Evolutionary conservation across 768 basidiomycete species (phyloP).

Genomic region (Mycena epipterygia): DNA sequence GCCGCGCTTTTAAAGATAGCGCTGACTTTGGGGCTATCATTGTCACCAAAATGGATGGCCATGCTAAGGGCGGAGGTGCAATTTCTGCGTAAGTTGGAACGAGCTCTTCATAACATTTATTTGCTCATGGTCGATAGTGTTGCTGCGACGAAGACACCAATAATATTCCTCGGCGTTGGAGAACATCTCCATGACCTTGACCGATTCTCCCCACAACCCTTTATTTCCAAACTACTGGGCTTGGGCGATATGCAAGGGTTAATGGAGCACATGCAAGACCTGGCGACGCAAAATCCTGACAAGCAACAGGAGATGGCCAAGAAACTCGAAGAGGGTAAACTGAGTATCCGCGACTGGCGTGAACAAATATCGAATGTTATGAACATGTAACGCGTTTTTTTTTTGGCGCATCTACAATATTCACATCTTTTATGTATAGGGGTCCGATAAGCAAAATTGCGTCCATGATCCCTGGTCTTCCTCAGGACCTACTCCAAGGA

Average conservation of each 20-base stretch:
- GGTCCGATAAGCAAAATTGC: conserved; percentile 99
- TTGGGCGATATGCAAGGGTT: conserved; percentile 97
- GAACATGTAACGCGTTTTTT: conserved; percentile 81
- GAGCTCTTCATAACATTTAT: neutral
- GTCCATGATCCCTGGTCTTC: conserved; percentile 98
- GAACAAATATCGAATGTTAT: conserved; percentile 98
- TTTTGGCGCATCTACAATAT: conserved; percentile 17
- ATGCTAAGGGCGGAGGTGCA: conserved; percentile 98
- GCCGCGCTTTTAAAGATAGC: conserved; percentile 96
- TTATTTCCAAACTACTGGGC: conserved; percentile 96
- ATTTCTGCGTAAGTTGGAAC: conserved; percentile 89
- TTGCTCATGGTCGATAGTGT: conserved; percentile 67
- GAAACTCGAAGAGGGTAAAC: conserved; percentile 96
- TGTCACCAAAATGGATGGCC: conserved; percentile 99
- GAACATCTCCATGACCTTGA: conserved; percentile 99
- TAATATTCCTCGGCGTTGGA: conserved; percentile 98
- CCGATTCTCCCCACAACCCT: conserved; percentile 94
- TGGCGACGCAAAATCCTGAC: conserved; percentile 93
- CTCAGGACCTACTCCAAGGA: conserved; percentile 90
- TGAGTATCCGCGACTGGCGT: conserved; percentile 97
- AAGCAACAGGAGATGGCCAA: conserved; percentile 98
- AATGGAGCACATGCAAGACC: conserved; percentile 99
- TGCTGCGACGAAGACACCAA: conserved; percentile 98
- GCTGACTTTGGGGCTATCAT: conserved; percentile 99
- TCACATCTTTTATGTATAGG: conserved; percentile 60